Evolutionary conservation across 1,284 basidiomycete species (phyloP).

Genomic region (Malassezia obtusa): DNA sequence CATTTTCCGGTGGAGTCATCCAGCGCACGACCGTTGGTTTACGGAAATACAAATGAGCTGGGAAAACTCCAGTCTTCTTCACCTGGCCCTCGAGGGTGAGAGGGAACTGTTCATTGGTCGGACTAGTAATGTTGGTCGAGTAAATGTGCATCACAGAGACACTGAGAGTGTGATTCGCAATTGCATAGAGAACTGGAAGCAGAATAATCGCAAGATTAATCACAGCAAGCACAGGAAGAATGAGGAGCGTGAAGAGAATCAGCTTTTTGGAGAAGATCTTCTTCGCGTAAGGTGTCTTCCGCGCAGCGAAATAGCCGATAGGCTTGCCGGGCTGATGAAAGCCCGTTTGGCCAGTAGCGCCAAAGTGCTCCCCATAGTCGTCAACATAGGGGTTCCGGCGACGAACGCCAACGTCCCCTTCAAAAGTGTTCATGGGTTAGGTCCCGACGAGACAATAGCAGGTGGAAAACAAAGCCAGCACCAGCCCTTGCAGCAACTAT

Average conservation of each 20-base stretch:
- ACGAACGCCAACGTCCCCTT: background rate
- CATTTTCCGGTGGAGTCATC: slow-evolving; percentile 35
- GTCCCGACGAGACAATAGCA: background rate
- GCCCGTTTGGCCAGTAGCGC: background rate
- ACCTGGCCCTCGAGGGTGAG: slow-evolving; percentile 46
- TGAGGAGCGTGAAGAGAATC: slow-evolving; percentile 33
- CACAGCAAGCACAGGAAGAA: slow-evolving; percentile 33
- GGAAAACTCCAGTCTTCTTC: slow-evolving; percentile 49
- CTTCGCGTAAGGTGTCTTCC: slow-evolving; percentile 43
- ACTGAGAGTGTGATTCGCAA: slow-evolving; percentile 47
- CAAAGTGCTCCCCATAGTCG: background rate
- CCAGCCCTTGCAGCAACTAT: no score
- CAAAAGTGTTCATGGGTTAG: background rate
- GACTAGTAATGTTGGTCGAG: slow-evolving; percentile 45
- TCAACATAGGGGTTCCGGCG: slow-evolving; percentile 5
- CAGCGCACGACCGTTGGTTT: slow-evolving; percentile 46
- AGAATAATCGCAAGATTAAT: slow-evolving; percentile 37
- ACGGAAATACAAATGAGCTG: slow-evolving; percentile 47
- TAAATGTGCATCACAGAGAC: slow-evolving; percentile 42
- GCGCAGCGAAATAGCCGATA: slow-evolving; percentile 37
- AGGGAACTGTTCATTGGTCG: slow-evolving; percentile 42
- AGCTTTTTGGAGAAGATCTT: slow-evolving; percentile 43
- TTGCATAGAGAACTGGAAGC: slow-evolving; percentile 45
- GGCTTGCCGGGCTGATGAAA: slow-evolving; percentile 30
- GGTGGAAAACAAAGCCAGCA: background rate